Evolutionary conservation across 2,329 filamentous ascomycete species (phyloP), one percentile per base, ranked within the genome.

Genomic region (Tolypocladium ovalisporum): DNA sequence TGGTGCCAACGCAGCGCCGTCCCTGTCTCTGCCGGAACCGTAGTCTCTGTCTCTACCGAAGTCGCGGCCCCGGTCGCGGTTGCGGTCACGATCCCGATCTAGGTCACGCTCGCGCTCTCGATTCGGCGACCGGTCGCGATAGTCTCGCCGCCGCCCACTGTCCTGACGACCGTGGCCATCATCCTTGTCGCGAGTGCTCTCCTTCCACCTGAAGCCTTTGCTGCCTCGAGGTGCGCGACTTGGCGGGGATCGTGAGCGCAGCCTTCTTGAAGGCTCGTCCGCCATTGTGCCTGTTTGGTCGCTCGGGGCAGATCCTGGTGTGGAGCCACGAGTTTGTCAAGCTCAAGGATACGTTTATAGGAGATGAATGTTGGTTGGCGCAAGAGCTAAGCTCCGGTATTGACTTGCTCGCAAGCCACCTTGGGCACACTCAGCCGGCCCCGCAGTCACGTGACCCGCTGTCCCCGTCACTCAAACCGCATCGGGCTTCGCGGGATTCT

Each of bases 151-250:
- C 19, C 62, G 61, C 58, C 75, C 63, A 49, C 59, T 55, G 22
- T 68, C 63, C 52, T 68, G 66, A 49, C 71, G 68, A 22, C 77
- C 73, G 40, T 72, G 70, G 8, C 68, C 69, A 60, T 77, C 73
- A 55, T 79, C 75, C 55, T 75, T 73, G 35, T 73, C 71, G 42
- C 79, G 75, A 64, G 77, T 77, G 54, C 76, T 79, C 56, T 82
- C 80, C 63, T 85, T 86, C 75, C 79, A 85, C 62, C 77, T 78
- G 63, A 85, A 82, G 12, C 81, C 58, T 27, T 60, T 77, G 53
- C 61, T 66, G 37, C 62, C 58, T 36, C 62, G 65, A 10, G 65
- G 62, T 1, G 61, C 61, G 3, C 62, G 59, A 12, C 64, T 63
- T 1, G 61, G 40, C 4, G 68, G 68, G 1, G 68, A 69, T 24